These are phyloP conservation scores for Raddia guianensis DNA, from an alignment of 176 grass and related monocot genomes.

Conservation along the genomic window DNA sequence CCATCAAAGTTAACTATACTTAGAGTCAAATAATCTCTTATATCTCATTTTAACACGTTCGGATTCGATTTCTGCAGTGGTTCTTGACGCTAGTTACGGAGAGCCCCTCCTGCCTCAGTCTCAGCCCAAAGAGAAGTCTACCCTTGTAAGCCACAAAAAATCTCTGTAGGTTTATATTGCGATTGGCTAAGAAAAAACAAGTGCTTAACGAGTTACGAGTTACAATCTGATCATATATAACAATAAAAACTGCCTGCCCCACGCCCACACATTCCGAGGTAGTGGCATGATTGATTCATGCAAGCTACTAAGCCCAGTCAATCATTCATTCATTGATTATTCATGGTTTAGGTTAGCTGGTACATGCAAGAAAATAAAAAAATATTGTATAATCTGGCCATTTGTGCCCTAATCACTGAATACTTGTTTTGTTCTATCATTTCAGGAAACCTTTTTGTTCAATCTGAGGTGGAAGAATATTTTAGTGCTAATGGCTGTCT, in stretches of 20 bases:
- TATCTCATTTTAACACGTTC: slow-evolving; percentile 9
- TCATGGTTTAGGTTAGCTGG: slow-evolving; percentile 4
- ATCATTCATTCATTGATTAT: not conserved
- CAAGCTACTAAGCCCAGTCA: not conserved
- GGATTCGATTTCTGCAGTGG: slow-evolving; percentile 45
- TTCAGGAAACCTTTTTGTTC: slow-evolving; percentile 74
- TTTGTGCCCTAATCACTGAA: slow-evolving; percentile 6
- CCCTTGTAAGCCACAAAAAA: slow-evolving; percentile 50
- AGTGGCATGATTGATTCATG: slow-evolving; percentile 14
- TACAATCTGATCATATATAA: not conserved
- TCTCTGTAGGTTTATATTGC: not conserved
- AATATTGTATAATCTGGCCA: slow-evolving; percentile 19
- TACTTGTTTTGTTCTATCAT: not conserved
- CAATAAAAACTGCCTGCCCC: slow-evolving; percentile 24
- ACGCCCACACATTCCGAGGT: not conserved
- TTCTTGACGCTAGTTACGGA: slow-evolving; percentile 48
- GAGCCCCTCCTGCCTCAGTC: slow-evolving; percentile 68
- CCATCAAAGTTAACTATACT: not conserved
- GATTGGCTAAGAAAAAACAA: not conserved
- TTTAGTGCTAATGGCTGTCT: slow-evolving; percentile 62
- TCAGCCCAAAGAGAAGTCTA: slow-evolving; percentile 57
- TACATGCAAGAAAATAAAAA: slow-evolving; percentile 22
- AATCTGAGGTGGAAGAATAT: slow-evolving; percentile 92
- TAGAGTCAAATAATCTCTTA: not conserved
- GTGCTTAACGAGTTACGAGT: not conserved